A percentile compares a stretch with the other conserved stretches of the same genome.
Conservation (phyloP, 179 eudicot species). For the Pouteria campechiana region DNA sequence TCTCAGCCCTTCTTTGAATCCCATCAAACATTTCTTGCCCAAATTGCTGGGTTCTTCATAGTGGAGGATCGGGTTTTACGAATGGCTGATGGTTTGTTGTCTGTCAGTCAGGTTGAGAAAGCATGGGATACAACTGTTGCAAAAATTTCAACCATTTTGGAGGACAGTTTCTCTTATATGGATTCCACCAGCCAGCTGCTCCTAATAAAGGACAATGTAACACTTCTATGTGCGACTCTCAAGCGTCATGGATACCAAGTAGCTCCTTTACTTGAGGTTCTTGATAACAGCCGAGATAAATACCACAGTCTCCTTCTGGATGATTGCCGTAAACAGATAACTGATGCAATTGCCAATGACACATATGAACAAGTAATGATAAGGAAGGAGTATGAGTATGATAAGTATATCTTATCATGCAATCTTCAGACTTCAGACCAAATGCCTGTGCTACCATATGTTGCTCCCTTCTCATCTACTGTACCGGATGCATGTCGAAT, state of each 20-base stretch:
- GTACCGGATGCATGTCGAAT: slow-evolving; percentile 97
- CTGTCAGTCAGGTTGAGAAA: slow-evolving; percentile 90
- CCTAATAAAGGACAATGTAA: slow-evolving; percentile 93
- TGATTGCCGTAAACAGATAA: slow-evolving; percentile 85
- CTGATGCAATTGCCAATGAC: slow-evolving; percentile 76
- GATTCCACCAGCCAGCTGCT: slow-evolving; percentile 90
- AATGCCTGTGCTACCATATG: slow-evolving; percentile 76
- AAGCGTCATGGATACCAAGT: slow-evolving; percentile 84
- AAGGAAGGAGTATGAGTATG: slow-evolving; percentile 94
- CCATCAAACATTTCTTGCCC: slow-evolving; percentile 92
- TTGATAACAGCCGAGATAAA: slow-evolving; percentile 94
- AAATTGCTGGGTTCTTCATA: slow-evolving; percentile 92
- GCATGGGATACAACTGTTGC: slow-evolving; percentile 93
- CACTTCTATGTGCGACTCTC: slow-evolving; percentile 80
- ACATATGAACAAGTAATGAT: slow-evolving; percentile 91
- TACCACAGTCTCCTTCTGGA: slow-evolving; percentile 80
- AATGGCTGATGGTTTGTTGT: slow-evolving; percentile 83
- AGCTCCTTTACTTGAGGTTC: slow-evolving; percentile 83
- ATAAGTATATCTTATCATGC: slow-evolving; percentile 87
- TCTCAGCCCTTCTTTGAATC: slow-evolving; percentile 93
- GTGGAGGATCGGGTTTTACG: slow-evolving; percentile 89
- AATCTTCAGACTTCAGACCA: slow-evolving; percentile 88
- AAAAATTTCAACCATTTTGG: slow-evolving; percentile 91
- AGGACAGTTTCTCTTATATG: slow-evolving; percentile 97
- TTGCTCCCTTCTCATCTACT: slow-evolving; percentile 89